Base-by-base conservation (phyloP, 2,329 filamentous ascomycete genomes). In the Pseudogymnoascus sp. region DNA sequence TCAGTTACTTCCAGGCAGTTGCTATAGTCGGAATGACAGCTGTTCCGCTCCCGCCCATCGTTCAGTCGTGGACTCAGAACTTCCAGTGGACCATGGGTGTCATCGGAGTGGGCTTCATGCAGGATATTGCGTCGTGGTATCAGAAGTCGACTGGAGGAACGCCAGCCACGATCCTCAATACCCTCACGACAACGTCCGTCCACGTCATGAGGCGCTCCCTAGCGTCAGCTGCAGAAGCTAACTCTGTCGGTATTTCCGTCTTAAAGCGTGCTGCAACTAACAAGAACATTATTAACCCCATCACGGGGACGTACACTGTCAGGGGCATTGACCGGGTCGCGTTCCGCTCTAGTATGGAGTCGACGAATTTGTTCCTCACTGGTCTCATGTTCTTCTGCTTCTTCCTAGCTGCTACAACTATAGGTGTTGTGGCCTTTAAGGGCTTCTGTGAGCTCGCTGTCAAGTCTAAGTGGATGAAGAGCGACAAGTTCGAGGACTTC, bases 61-160 rank as follows among this genome's bases (percentile, higher is more conserved):
- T 96, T 61, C 83, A 90, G 70, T 83, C 92, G 0, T 97, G 93
- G 93, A 96, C 92, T 1, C 92, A 97, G 77, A 93, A 97, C 77
- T 97, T 97, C 78, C 90, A 95, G 73, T 97, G 93, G 93, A 94
- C 89, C 71, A 94, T 97, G 91, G 93, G 93, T 69, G 92, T 97
- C 70, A 96, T 97, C 70, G 84, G 84, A 60, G 82, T 97, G 41
- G 81, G 80, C n/a, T 97, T 96, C 74, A 83, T 97, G 77, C 91
- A 97, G 77, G 80, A 80, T 58, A 89, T 96, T 71, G 90, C 91
- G 65, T 96, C 92, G 38, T 97, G 93, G 93, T 97, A 97, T 73
- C 92, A 96, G 77, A 89, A 92, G 65, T 84, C 93, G 3, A 97
- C 93, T 2, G 93, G 93, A 61, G 93, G 93, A 66, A 91, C 83